Conservation (phyloP, 2,329 filamentous ascomycete species). For the Penicillium sp. region DNA sequence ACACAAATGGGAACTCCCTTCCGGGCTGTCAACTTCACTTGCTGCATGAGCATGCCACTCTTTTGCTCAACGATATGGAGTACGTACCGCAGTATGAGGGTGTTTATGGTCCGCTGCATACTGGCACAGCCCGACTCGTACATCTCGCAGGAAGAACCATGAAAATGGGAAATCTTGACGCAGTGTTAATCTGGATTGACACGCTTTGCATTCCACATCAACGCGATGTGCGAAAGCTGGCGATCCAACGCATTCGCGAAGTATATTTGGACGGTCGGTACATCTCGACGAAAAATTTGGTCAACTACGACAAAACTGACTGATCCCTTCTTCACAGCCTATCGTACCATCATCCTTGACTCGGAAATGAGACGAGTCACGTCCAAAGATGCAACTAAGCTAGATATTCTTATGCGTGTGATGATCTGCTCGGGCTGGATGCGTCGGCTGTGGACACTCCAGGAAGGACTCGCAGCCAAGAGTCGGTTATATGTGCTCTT, state of each 20-base stretch:
- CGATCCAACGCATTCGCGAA: constrained; percentile 13
- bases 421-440: constrained; percentile 39
- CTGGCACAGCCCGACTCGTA: neutral
- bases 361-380: neutral
- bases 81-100: neutral
- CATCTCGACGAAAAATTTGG: no score
- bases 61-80: neutral
- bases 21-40: neutral
- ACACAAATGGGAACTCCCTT: neutral
- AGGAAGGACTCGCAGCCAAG: constrained; percentile 33
- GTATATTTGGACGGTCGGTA: constrained; percentile 12
- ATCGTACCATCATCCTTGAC: neutral
- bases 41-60: neutral
- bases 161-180: constrained; percentile 4
- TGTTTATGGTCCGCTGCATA: neutral
- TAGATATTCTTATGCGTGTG: constrained; percentile 32
- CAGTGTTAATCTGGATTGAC: constrained; percentile 14
- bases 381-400: neutral
- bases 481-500: constrained; percentile 36
- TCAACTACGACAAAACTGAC: neutral
- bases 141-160: neutral
- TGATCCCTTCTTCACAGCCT: neutral
- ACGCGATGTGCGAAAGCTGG: constrained; percentile 11
- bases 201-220: constrained; percentile 15
- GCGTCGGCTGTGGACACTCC: constrained; percentile 43